phyloP scores from a whole-genome alignment of 2,329 filamentous ascomycete genomes.

The Cladophialophora immunda region DNA sequence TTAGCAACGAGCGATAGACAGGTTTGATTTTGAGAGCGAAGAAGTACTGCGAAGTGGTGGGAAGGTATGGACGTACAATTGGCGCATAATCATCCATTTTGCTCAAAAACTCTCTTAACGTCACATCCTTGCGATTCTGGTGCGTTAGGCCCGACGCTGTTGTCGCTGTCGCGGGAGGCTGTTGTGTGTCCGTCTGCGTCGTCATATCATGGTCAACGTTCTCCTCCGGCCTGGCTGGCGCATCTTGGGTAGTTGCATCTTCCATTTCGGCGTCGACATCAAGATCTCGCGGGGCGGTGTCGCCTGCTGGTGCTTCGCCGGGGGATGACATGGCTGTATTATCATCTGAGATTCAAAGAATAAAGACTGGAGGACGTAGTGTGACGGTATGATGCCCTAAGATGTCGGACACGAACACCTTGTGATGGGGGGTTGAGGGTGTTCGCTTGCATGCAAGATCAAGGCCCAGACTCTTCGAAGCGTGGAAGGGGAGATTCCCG shows the following conservation, averaged over 20 bases:
- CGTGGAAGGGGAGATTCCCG: conserved; percentile 1
- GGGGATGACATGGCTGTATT: conserved; percentile 36
- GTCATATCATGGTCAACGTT: conserved; percentile 29
- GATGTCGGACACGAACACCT: neutral
- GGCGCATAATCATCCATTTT: conserved; percentile 99
- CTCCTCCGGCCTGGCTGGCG: conserved; percentile 33
- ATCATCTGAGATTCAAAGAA: neutral
- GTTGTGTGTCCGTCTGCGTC: conserved; percentile 30
- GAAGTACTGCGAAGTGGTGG: neutral
- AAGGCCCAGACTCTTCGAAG: neutral
- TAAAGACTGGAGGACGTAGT: neutral
- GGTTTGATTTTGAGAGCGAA: neutral
- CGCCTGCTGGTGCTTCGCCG: conserved; percentile 21
- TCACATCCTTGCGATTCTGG: conserved; percentile 87
- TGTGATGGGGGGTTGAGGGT: neutral
- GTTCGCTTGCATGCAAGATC: conserved; percentile 7
- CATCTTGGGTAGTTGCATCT: conserved; percentile 39
- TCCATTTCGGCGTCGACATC: conserved; percentile 46
- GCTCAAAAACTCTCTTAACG: conserved; percentile 86
- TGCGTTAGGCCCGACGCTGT: conserved; percentile 46
- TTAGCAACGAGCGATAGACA: neutral
- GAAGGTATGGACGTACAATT: conserved; percentile 70
- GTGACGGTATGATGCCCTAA: neutral
- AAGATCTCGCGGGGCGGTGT: conserved; percentile 20
- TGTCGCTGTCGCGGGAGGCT: conserved; percentile 32